Percentiles rank a stretch among this genome's conserved stretches.
Evolutionary conservation across 495 filamentous ascomycete genomes (phyloP).

Genomic region (Lasiosphaeria miniovina): DNA sequence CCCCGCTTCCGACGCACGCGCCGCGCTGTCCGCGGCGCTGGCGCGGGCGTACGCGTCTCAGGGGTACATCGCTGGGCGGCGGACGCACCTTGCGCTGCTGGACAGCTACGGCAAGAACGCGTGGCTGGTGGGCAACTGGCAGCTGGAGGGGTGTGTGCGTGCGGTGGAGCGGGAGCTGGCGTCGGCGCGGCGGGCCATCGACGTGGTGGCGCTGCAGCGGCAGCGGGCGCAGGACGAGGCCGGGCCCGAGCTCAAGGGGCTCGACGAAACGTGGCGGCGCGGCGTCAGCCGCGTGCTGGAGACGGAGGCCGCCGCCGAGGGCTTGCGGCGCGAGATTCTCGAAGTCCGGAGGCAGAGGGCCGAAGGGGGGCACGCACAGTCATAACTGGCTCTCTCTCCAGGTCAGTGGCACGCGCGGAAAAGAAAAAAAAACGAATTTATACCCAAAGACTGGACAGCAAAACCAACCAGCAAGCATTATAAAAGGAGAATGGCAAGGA

Average conservation of each 20-base stretch:
- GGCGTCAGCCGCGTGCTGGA: constrained; percentile 70
- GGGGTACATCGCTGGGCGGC: constrained; percentile 62
- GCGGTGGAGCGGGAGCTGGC: constrained; percentile 76
- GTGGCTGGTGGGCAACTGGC: constrained; percentile 82
- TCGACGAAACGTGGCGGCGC: constrained; percentile 73
- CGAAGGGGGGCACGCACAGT: background rate
- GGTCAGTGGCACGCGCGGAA: too few relatives aligned
- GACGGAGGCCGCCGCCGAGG: constrained; percentile 72
- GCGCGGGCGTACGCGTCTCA: constrained; percentile 59
- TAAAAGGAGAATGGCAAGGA: too few relatives aligned
- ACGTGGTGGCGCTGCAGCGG: constrained; percentile 67
- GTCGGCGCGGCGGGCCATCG: constrained; percentile 59
- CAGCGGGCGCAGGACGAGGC: constrained; percentile 67
- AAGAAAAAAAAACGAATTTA: background rate
- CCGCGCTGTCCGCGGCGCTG: constrained; percentile 27
- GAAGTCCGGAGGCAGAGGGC: constrained; percentile 29
- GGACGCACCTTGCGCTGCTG: constrained; percentile 68
- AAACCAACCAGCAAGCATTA: too few relatives aligned
- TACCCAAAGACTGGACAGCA: background rate
- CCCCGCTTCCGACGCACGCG: constrained; percentile 23
- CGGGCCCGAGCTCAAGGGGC: constrained; percentile 60
- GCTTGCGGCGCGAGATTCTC: constrained; percentile 48
- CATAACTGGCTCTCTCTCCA: background rate
- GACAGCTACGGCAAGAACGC: constrained; percentile 82
- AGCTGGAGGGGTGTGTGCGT: constrained; percentile 69